A percentile compares a stretch with the other conserved stretches of the same genome.
Evolutionary conservation across 225 moss, liverwort and hornwort species (phyloP).

Genomic region (Rhytidiadelphus loreus): DNA sequence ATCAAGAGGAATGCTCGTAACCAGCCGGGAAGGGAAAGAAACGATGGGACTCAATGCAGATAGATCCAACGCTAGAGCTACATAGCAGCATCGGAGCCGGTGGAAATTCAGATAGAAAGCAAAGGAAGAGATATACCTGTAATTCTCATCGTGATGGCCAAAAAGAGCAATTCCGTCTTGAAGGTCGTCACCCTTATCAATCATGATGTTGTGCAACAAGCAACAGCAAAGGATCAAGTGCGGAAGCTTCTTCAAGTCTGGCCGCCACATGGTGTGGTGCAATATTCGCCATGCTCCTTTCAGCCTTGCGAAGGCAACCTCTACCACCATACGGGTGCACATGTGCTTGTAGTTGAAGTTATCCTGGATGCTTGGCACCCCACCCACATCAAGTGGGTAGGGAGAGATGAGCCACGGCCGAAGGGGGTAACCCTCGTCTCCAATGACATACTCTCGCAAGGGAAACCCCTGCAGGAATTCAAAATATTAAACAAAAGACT

Average conservation of each 20-base stretch:
- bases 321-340: slow-evolving; percentile 46
- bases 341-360: slow-evolving; percentile 65
- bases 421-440: slow-evolving; percentile 75
- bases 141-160: slow-evolving; percentile 63
- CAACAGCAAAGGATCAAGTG: slow-evolving; percentile 70
- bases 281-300: slow-evolving; percentile 79
- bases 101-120: neutral
- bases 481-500: neutral
- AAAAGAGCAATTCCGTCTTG: slow-evolving; percentile 52
- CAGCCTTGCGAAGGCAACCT: slow-evolving; percentile 56
- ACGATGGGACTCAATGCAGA: neutral
- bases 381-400: slow-evolving; percentile 39
- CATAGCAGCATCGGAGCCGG: neutral
- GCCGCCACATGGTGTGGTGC: slow-evolving; percentile 70
- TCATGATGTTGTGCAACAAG: slow-evolving; percentile 70
- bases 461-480: slow-evolving; percentile 30
- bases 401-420: slow-evolving; percentile 82
- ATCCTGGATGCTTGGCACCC: slow-evolving; percentile 39
- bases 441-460: slow-evolving; percentile 75
- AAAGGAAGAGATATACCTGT: slow-evolving; percentile 10
- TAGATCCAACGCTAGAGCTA: neutral
- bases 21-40: neutral
- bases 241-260: slow-evolving; percentile 56
- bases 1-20: neutral
- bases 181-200: slow-evolving; percentile 54